Evolutionary conservation across 768 basidiomycete genomes (phyloP), one percentile per base, ranked within the genome.

Genomic region (Harrya chromipes): DNA sequence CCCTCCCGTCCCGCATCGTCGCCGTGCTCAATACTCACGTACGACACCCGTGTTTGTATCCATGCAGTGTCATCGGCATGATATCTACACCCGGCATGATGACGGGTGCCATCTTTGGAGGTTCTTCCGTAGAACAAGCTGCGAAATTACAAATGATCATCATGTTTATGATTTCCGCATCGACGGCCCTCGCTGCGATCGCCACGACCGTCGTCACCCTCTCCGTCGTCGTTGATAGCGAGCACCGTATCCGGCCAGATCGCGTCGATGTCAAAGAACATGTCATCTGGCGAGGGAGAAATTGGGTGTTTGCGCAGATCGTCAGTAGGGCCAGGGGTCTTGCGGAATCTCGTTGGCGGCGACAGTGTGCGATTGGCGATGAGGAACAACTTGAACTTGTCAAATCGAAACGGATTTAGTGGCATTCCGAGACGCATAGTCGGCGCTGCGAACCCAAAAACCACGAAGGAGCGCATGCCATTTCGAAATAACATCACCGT

Each of bases 161-260:
- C 70, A 89, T 93, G 83, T 94, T 94, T 69, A 89, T 94, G 86
- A 90, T 94, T 39, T 83, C 84, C 3, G 83, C 90, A 0, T 79
- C 82, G 50, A 86, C 87, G 0, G 81, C 84, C 0, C 76, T 94
- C 21, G 80, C 86, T 12, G 76, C 84, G 3, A 83, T 90, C 46
- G 70, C 79, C 44, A 79, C 82, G 3, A 84, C 85, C 1, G 67
- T 84, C 48, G 70, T 82, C 36, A 75, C 81, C 7, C 75, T 93
- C 8, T 63, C 65, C 4, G 74, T 85, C 13, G 75, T 85, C 6
- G 79, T 92, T 33, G 92, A 94, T 60, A 56, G 58, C 16, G 80
- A 88, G 45, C 80, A 87, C 57, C 73, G 86, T 20, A 67, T 90
- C 6, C 74, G 87, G 17, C 61, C 64, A 9, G 88, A 89, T 48